phyloP scores from a whole-genome alignment of 176 grass and related monocot genomes.

The Musa acuminata region DNA sequence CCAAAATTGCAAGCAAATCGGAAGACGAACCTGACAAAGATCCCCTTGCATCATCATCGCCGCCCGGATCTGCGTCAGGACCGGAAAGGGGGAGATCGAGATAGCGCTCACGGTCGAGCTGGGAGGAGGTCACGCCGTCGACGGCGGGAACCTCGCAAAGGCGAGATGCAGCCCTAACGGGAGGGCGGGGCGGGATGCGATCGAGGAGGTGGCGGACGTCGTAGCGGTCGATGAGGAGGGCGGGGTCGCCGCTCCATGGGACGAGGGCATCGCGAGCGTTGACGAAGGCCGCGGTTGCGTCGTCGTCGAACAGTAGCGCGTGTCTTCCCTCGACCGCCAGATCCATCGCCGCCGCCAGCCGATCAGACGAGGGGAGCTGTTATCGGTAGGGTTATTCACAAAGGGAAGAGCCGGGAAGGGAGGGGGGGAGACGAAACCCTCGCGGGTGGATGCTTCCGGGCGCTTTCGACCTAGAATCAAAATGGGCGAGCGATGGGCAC shows the following conservation, averaged over 20 bases:
- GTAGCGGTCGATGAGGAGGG: constrained; percentile 80
- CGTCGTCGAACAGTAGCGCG: constrained; percentile 86
- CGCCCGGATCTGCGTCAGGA: constrained; percentile 2
- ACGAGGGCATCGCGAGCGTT: constrained; percentile 67
- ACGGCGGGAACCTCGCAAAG: constrained; percentile 13
- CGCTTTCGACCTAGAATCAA: too few relatives aligned
- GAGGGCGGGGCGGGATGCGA: constrained; percentile 65
- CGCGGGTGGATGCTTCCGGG: too few relatives aligned
- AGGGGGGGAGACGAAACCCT: too few relatives aligned
- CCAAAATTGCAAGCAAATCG: not conserved
- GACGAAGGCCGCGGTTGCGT: constrained; percentile 57
- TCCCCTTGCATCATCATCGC: constrained; percentile 15
- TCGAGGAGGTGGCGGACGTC: constrained; percentile 92
- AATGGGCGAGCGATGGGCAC: too few relatives aligned
- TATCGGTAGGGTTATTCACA: too few relatives aligned
- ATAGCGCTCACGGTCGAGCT: constrained; percentile 67
- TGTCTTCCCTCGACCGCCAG: constrained; percentile 64
- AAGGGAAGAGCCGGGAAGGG: too few relatives aligned
- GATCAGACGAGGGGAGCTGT: not conserved
- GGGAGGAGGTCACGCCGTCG: constrained; percentile 38
- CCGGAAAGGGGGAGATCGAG: constrained; percentile 37
- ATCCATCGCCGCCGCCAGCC: constrained; percentile 36
- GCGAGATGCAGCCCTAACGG: constrained; percentile 19
- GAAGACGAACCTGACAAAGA: constrained; percentile 25
- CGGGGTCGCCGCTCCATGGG: constrained; percentile 49